These are phyloP conservation scores for Dacryopinax spathularia DNA, from an alignment of 768 basidiomycete species.

Conservation along the genomic window DNA sequence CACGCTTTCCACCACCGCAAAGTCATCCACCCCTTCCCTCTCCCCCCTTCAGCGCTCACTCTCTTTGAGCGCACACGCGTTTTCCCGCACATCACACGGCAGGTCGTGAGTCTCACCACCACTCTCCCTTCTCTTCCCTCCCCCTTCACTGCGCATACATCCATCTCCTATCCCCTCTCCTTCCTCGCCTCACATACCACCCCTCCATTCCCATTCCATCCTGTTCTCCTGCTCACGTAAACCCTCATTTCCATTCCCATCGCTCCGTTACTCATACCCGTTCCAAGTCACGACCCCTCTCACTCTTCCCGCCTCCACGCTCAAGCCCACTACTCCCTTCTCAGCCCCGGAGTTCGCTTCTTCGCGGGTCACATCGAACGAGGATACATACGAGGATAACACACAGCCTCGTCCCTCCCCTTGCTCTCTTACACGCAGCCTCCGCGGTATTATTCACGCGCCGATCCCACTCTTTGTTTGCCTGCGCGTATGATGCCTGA, in stretches of 20 bases:
- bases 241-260: not conserved
- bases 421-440: not conserved
- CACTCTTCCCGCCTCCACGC: not conserved
- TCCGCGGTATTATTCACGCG: constrained; percentile 10
- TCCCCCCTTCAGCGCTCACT: not conserved
- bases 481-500: not conserved
- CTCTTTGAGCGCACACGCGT: not conserved
- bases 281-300: not conserved
- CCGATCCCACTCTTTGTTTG: not conserved
- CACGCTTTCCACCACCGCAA: not conserved
- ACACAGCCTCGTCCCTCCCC: too few species aligned
- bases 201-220: not conserved
- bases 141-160: not conserved
- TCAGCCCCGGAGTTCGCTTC: too few species aligned
- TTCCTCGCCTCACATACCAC: not conserved
- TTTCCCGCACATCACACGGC: not conserved
- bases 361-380: not conserved
- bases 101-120: not conserved
- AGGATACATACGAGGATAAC: not conserved
- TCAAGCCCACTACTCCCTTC: not conserved
- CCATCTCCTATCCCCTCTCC: not conserved
- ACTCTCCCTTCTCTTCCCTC: not conserved
- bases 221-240: not conserved
- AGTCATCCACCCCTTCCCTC: not conserved
- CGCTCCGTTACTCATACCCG: not conserved